Conservation (phyloP, 768 basidiomycete species). For the Podaxis sp. region DNA sequence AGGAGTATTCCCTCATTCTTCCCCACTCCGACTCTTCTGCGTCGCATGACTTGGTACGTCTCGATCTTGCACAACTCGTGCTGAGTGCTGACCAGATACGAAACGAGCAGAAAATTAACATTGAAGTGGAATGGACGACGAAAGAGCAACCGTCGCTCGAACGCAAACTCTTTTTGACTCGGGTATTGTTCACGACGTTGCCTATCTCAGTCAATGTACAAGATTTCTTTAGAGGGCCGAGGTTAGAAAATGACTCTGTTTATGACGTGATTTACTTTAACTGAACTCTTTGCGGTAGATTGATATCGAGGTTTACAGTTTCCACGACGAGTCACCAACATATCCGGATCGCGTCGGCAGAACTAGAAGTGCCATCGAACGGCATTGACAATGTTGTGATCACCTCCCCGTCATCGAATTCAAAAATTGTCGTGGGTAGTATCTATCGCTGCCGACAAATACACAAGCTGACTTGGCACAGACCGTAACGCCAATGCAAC, state of each 20-base stretch:
- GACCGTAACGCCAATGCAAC: slow-evolving; percentile 75
- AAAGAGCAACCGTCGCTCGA: slow-evolving; percentile 46
- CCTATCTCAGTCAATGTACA: slow-evolving; percentile 94
- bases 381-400: slow-evolving; percentile 54
- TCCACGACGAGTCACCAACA: slow-evolving; percentile 78
- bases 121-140: slow-evolving; percentile 71
- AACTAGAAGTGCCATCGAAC: slow-evolving; percentile 45
- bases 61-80: background rate
- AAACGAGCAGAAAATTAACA: slow-evolving; percentile 59
- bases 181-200: slow-evolving; percentile 63
- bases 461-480: slow-evolving; percentile 27
- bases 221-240: slow-evolving; percentile 89
- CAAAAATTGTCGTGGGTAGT: slow-evolving; percentile 47
- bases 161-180: slow-evolving; percentile 54
- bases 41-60: slow-evolving; percentile 58
- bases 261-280: background rate
- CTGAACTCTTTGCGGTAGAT: slow-evolving; percentile 39
- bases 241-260: slow-evolving; percentile 41
- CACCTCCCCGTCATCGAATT: slow-evolving; percentile 43
- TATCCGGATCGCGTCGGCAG: slow-evolving; percentile 69
- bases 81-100: background rate
- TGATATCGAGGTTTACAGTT: slow-evolving; percentile 90
- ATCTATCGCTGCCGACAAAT: background rate
- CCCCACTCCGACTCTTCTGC: slow-evolving; percentile 70
- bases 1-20: slow-evolving; percentile 48